Conservation (phyloP, 495 filamentous ascomycete species). For the Aspergillus taichungensis region DNA sequence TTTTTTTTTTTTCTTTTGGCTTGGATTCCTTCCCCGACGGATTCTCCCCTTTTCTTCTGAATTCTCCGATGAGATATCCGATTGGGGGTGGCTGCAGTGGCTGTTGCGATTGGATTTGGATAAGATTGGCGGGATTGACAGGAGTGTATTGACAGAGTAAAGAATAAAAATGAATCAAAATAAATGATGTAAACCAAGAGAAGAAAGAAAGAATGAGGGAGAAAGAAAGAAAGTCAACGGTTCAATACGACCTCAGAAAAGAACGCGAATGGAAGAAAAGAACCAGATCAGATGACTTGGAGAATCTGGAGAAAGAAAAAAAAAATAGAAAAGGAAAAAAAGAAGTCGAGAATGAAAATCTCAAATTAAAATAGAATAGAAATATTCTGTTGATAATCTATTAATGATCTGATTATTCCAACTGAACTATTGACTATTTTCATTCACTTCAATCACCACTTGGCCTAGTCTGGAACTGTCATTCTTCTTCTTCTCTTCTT, state of each 20-base stretch:
- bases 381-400: too few species aligned
- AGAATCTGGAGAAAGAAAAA: not conserved
- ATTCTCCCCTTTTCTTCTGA: not conserved
- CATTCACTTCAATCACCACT: too few species aligned
- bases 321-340: not conserved
- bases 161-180: not conserved
- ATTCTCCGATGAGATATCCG: too few species aligned
- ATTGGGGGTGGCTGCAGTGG: too few species aligned
- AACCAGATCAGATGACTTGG: not conserved
- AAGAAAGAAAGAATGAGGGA: not conserved
- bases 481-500: too few species aligned
- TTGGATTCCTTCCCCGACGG: not conserved
- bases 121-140: not conserved
- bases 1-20: slow-evolving; percentile 4
- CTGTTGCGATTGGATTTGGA: not conserved
- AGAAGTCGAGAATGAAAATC: not conserved
- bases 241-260: too few species aligned
- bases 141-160: not conserved
- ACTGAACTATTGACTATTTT: too few species aligned
- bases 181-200: not conserved
- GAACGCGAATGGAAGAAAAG: too few species aligned
- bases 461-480: too few species aligned
- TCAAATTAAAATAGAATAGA: too few species aligned
- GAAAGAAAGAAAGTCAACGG: not conserved
- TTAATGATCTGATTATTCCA: too few species aligned